Evolutionary conservation across 805 yeast genomes (phyloP).

Genomic region (Middelhovenomyces tepae): DNA sequence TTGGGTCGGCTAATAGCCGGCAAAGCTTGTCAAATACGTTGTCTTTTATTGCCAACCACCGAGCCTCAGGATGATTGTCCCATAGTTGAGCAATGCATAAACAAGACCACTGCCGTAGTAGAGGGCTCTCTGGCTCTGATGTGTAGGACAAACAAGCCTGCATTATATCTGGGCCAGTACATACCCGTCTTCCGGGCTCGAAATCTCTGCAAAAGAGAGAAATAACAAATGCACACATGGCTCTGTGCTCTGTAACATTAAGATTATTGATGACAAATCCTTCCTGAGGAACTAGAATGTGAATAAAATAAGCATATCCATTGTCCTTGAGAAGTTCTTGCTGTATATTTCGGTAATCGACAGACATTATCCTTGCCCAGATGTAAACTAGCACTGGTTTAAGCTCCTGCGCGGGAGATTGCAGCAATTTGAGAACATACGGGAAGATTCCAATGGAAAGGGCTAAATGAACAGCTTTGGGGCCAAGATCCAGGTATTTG

Average conservation of each 20-base stretch:
- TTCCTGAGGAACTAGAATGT: constrained; percentile 48
- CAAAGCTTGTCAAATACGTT: constrained; percentile 51
- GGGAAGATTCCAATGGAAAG: constrained; percentile 94
- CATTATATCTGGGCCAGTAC: constrained; percentile 66
- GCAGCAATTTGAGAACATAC: constrained; percentile 79
- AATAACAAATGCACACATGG: constrained; percentile 88
- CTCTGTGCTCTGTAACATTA: constrained; percentile 76
- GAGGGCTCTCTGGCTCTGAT: constrained; percentile 69
- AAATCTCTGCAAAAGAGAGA: constrained; percentile 78
- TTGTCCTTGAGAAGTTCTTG: constrained; percentile 86
- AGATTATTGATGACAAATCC: constrained; percentile 28
- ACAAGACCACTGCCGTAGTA: constrained; percentile 88
- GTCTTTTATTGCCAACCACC: constrained; percentile 57
- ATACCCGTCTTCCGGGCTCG: constrained; percentile 68
- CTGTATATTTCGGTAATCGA: constrained; percentile 83
- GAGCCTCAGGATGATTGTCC: constrained; percentile 64
- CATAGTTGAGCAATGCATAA: constrained; percentile 70
- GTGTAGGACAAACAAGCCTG: constrained; percentile 58
- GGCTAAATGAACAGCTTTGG: constrained; percentile 94
- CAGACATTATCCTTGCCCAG: constrained; percentile 97
- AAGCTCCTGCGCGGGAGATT: constrained; percentile 90
- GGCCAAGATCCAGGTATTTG: constrained; percentile 85
- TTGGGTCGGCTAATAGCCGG: constrained; percentile 68
- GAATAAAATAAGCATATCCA: constrained; percentile 80
- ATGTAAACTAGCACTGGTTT: constrained; percentile 91